These are phyloP conservation scores for Collariella sp. DNA, from an alignment of 495 filamentous ascomycete species.

Conservation along the genomic window DNA sequence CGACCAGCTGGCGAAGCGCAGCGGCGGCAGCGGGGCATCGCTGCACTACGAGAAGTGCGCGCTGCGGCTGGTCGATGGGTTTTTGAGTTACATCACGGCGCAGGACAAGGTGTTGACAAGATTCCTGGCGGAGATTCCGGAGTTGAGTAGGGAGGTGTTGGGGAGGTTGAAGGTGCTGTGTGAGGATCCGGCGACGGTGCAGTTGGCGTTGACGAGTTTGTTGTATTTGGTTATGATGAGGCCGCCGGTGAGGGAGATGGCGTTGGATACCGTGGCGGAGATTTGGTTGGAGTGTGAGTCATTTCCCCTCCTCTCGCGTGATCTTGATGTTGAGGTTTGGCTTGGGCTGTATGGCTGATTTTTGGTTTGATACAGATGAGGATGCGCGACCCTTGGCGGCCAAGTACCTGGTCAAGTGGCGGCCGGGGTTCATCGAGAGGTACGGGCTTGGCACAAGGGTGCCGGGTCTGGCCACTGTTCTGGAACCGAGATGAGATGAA, in stretches of 20 bases:
- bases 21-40: constrained; percentile 31
- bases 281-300: constrained; percentile 73
- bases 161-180: constrained; percentile 71
- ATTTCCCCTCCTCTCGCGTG: background rate
- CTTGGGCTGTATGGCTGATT: constrained; percentile 13
- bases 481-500: background rate
- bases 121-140: constrained; percentile 86
- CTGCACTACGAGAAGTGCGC: constrained; percentile 74
- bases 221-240: constrained; percentile 76
- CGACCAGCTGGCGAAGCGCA: constrained; percentile 55
- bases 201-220: constrained; percentile 42
- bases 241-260: constrained; percentile 72
- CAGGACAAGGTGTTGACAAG: constrained; percentile 82
- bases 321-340: constrained; percentile 2
- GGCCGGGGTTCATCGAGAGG: constrained; percentile 44
- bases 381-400: constrained; percentile 45
- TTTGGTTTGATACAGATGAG: constrained; percentile 27
- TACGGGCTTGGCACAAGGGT: background rate
- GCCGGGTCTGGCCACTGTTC: background rate
- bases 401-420: constrained; percentile 47
- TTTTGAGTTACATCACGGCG: constrained; percentile 75
- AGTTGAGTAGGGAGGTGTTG: constrained; percentile 60
- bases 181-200: constrained; percentile 67
- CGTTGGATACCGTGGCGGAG: constrained; percentile 73
- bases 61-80: constrained; percentile 72